Evolutionary conservation across 148 eudicot species (phyloP).

Genomic region (Pharnaceum exiguum): DNA sequence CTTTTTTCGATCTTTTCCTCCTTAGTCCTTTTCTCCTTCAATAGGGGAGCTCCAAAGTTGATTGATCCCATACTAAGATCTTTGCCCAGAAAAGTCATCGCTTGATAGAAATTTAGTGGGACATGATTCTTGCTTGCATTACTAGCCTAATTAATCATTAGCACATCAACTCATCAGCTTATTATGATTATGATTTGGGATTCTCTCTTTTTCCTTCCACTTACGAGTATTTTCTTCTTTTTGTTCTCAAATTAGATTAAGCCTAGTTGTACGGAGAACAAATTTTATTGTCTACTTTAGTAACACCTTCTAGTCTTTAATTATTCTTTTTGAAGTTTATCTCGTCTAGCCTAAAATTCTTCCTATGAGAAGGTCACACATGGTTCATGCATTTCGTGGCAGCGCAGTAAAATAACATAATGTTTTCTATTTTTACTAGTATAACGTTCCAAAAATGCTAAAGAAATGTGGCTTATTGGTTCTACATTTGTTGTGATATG

Average conservation of each 20-base stretch:
- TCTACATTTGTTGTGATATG: background rate
- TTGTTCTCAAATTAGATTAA: constrained; percentile 2
- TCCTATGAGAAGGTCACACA: too few relatives aligned
- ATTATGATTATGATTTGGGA: constrained; percentile 14
- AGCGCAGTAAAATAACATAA: too few relatives aligned
- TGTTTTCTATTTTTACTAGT: too few relatives aligned
- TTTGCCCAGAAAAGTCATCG: constrained; percentile 24
- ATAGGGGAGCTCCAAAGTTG: constrained; percentile 11
- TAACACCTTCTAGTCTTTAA: too few relatives aligned
- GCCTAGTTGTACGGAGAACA: constrained; percentile 13
- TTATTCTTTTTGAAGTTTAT: too few relatives aligned
- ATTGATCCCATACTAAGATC: constrained; percentile 25
- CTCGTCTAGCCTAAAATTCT: too few relatives aligned
- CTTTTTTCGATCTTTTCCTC: background rate
- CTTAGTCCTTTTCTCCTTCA: background rate
- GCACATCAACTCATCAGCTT: constrained; percentile 1
- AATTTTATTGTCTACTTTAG: too few relatives aligned
- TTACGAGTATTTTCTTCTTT: constrained; percentile 4
- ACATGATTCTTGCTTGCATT: constrained; percentile 26
- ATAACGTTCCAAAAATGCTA: too few relatives aligned
- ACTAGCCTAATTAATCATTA: constrained; percentile 18
- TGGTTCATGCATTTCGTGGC: too few relatives aligned
- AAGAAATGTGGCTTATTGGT: background rate
- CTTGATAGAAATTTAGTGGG: constrained; percentile 24
- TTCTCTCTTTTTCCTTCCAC: background rate